Base-by-base conservation (phyloP, 1,284 basidiomycete genomes). In the Rhodotorula sp. region DNA sequence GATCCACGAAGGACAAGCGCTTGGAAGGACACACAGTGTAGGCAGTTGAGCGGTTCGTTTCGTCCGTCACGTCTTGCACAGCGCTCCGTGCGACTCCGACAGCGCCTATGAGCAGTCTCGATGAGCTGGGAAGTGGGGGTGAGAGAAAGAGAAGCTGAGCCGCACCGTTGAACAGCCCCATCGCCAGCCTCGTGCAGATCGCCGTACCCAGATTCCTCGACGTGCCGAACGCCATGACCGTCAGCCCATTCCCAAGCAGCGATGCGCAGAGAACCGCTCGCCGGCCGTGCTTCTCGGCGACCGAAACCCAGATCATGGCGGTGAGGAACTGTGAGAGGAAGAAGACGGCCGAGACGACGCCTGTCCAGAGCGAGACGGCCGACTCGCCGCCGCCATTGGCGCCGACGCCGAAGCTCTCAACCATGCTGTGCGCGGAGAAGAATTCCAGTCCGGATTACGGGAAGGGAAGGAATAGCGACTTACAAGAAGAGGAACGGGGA, bases 251-350 rank as follows among this genome's bases (percentile, higher is more conserved):
- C 32, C 94, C 94, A 65, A 94, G 82, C 64, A 97, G 84, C 61
- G 94, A 94, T 56, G 91, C 85, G 69, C 91, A 89, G 41, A 99
- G 85, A 10, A 99, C 96, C 21, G 88, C 85, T 39, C 95, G 88
- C 54, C 89, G 86, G 51, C 94, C 94, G 80, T 97, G 91, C 82
- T 89, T 91, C 69, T 96, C 91, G 21, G 96, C 96, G 29, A 95
- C 88, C 36, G 92, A 94, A 58, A 94, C 92, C 96, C 94, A 85
- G 70, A 98, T 86, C 55, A 99, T 84, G 44, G 94, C 96, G 5
- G 96, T 98, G 54, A 97, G 84, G 82, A 99, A 97, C 78, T 94
- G 91, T 17, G 76, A 67, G 32, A 85, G 82, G 80, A 85, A 85
- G 80, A 59, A 57, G 61, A n/a, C 61, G 17, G 37, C 74, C 83